These are phyloP conservation scores for Ganoderma lingzhi DNA, from an alignment of 1,284 basidiomycete species.

Conservation along the genomic window DNA sequence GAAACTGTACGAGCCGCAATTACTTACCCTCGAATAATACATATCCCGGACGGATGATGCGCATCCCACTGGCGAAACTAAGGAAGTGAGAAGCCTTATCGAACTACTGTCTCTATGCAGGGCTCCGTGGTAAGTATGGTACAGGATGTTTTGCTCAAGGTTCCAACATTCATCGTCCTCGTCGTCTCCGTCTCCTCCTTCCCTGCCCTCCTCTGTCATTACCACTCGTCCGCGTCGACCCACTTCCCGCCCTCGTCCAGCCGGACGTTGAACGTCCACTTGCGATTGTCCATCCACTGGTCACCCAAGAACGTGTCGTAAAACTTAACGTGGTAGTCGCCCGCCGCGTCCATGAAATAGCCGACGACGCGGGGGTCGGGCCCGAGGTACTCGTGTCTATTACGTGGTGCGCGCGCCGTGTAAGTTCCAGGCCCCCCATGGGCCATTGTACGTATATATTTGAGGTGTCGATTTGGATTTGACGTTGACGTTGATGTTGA, in stretches of 20 bases:
- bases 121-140: not conserved
- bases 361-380: conserved; percentile 53
- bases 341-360: conserved; percentile 47
- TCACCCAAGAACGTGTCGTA: conserved; percentile 53
- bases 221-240: conserved; percentile 35
- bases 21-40: conserved; percentile 2
- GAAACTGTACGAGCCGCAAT: conserved; percentile 2
- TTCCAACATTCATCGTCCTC: not conserved
- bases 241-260: conserved; percentile 43
- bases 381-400: conserved; percentile 53
- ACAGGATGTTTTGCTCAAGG: not conserved
- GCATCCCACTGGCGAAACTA: not conserved
- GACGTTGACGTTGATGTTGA: not conserved
- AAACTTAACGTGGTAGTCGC: conserved; percentile 51
- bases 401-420: not conserved
- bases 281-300: conserved; percentile 52
- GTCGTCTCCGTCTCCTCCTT: not conserved
- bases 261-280: conserved; percentile 48
- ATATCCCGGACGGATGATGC: not conserved
- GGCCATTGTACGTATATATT: not conserved
- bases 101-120: not conserved
- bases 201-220: not conserved
- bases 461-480: not conserved
- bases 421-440: not conserved
- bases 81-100: too few species aligned